Percentiles rank a stretch among this genome's conserved stretches.
Conservation (phyloP, 2,329 filamentous ascomycete genomes). For the Cladosporium halotolerans region DNA sequence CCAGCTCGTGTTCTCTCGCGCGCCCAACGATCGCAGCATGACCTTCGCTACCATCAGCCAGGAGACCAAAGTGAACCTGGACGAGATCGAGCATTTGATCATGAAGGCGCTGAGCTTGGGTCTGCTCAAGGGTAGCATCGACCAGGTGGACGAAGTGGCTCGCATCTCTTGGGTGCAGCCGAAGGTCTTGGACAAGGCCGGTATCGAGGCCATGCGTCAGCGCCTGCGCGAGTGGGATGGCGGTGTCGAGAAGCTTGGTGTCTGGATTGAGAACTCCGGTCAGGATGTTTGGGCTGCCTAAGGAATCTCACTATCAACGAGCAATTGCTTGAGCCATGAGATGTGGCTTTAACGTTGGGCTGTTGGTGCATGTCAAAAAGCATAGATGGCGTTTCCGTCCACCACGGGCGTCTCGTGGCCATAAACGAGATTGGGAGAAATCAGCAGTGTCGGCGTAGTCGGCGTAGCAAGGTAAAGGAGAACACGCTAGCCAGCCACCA, state of each 20-base stretch:
- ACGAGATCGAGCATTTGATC: constrained; percentile 95
- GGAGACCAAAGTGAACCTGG: constrained; percentile 84
- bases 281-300: constrained; percentile 93
- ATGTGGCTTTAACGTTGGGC: too few species aligned
- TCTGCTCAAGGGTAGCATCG: constrained; percentile 82
- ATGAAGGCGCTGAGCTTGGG: constrained; percentile 99
- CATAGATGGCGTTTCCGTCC: too few species aligned
- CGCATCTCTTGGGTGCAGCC: constrained; percentile 98
- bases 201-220: constrained; percentile 87
- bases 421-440: too few species aligned
- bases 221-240: constrained; percentile 90
- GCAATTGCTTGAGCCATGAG: not conserved
- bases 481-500: too few species aligned
- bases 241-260: constrained; percentile 90
- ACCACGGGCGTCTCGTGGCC: too few species aligned
- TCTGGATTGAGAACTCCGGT: constrained; percentile 91
- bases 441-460: too few species aligned
- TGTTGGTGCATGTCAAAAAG: too few species aligned
- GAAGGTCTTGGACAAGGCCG: constrained; percentile 91
- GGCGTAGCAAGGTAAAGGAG: too few species aligned
- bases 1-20: constrained; percentile 90
- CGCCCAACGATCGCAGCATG: constrained; percentile 92
- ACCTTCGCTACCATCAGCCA: constrained; percentile 79
- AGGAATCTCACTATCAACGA: not conserved
- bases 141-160: constrained; percentile 90